phyloP scores from a whole-genome alignment of 495 filamentous ascomycete genomes.

The Penicillium canescens region DNA sequence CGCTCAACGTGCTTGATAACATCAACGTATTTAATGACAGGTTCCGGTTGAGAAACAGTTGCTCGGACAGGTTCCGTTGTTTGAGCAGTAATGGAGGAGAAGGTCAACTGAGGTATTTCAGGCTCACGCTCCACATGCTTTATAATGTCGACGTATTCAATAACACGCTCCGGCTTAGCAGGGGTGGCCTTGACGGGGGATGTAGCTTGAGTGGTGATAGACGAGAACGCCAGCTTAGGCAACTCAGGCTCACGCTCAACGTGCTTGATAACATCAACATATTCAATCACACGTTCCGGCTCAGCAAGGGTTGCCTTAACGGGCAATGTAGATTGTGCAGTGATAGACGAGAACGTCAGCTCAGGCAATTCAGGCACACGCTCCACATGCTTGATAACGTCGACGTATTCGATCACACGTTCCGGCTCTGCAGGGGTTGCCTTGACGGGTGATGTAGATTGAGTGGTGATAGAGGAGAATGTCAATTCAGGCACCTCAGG shows the following conservation, averaged over 20 bases:
- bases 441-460: slow-evolving; percentile 30
- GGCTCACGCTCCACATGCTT: slow-evolving; percentile 8
- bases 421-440: slow-evolving; percentile 17
- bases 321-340: neutral
- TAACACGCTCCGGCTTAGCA: slow-evolving; percentile 11
- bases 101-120: slow-evolving; percentile 19
- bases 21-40: slow-evolving; percentile 5
- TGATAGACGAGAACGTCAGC: neutral
- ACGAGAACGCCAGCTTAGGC: slow-evolving; percentile 10
- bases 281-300: slow-evolving; percentile 4
- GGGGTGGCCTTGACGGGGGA: slow-evolving; percentile 10
- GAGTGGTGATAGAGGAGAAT: slow-evolving; percentile 29
- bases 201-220: slow-evolving; percentile 13
- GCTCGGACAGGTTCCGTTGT: slow-evolving; percentile 23
- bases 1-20: slow-evolving; percentile 9
- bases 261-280: neutral
- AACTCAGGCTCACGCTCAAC: slow-evolving; percentile 11
- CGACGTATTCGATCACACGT: neutral
- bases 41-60: slow-evolving; percentile 9
- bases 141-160: slow-evolving; percentile 6
- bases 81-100: slow-evolving; percentile 26
- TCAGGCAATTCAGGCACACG: neutral
- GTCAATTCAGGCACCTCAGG: slow-evolving; percentile 18
- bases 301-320: neutral
- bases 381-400: too few species aligned